These are phyloP conservation scores for Rhodotorula sp. DNA, from an alignment of 1,284 basidiomycete species.

Conservation along the genomic window DNA sequence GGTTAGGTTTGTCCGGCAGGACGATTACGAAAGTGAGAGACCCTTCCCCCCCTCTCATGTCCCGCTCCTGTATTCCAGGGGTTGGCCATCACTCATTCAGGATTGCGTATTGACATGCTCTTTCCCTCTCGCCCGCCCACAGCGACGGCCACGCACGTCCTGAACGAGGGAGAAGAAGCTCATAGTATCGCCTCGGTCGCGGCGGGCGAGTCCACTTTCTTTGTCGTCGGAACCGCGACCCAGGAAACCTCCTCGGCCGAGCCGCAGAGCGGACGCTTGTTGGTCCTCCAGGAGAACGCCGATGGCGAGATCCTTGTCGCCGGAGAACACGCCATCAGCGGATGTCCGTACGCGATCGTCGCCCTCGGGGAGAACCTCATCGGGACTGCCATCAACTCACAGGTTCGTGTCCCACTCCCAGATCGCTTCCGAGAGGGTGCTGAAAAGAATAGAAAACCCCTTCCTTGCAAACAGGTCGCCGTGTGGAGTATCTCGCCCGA, in stretches of 20 bases:
- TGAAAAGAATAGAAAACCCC: no score
- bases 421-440: background rate
- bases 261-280: conserved; percentile 36
- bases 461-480: background rate
- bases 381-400: conserved; percentile 41
- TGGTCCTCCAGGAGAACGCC: conserved; percentile 10
- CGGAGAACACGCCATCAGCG: conserved; percentile 17
- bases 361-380: conserved; percentile 24
- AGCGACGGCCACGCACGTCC: background rate
- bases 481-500: background rate
- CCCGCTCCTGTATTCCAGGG: background rate
- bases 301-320: background rate
- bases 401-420: conserved; percentile 19
- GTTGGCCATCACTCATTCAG: no score
- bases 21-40: conserved; percentile 33
- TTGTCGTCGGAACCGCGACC: conserved; percentile 37
- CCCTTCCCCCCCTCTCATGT: background rate
- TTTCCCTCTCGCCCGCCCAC: background rate
- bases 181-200: background rate
- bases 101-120: no score
- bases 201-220: conserved; percentile 8
- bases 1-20: conserved; percentile 39
- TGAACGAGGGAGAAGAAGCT: conserved; percentile 1
- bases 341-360: conserved; percentile 39
- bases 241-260: conserved; percentile 12